These are phyloP conservation scores for Saturnispora hagleri DNA, from an alignment of 805 yeast species.

Conservation along the genomic window DNA sequence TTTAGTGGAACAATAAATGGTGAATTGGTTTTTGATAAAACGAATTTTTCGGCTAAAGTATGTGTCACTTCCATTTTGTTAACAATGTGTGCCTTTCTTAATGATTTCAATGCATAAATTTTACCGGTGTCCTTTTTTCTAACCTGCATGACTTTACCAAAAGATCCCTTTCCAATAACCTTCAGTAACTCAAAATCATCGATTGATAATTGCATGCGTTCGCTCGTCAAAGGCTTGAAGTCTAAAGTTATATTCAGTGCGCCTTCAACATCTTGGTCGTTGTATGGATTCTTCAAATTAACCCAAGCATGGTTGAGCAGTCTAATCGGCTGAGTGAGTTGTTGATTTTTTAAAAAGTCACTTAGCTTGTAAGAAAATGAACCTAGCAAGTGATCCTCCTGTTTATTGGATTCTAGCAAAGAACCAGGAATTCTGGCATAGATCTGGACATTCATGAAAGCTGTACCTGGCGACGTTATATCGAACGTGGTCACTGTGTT, in stretches of 20 bases:
- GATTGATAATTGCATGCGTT: slow-evolving; percentile 53
- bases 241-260: slow-evolving; percentile 34
- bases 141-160: slow-evolving; percentile 98
- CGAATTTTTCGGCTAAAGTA: slow-evolving; percentile 93
- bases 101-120: slow-evolving; percentile 88
- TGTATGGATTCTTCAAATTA: slow-evolving; percentile 25
- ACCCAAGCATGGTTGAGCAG: slow-evolving; percentile 59
- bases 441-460: slow-evolving; percentile 55
- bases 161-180: slow-evolving; percentile 96
- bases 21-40: slow-evolving; percentile 81
- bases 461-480: slow-evolving; percentile 47
- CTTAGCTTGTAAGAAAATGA: slow-evolving; percentile 51
- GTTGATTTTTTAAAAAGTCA: slow-evolving; percentile 12
- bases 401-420: slow-evolving; percentile 33
- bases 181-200: slow-evolving; percentile 90
- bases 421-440: slow-evolving; percentile 71
- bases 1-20: slow-evolving; percentile 96
- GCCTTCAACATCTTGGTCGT: slow-evolving; percentile 24
- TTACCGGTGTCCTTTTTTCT: slow-evolving; percentile 91
- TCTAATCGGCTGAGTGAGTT: slow-evolving; percentile 33
- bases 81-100: slow-evolving; percentile 89
- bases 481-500: slow-evolving; percentile 89
- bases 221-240: slow-evolving; percentile 28
- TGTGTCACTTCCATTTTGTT: slow-evolving; percentile 92
- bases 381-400: slow-evolving; percentile 69